Evolutionary conservation across 1,139 yeast genomes (phyloP), one percentile per base, ranked within the genome.

Genomic region (Blastobotrys elegans): DNA sequence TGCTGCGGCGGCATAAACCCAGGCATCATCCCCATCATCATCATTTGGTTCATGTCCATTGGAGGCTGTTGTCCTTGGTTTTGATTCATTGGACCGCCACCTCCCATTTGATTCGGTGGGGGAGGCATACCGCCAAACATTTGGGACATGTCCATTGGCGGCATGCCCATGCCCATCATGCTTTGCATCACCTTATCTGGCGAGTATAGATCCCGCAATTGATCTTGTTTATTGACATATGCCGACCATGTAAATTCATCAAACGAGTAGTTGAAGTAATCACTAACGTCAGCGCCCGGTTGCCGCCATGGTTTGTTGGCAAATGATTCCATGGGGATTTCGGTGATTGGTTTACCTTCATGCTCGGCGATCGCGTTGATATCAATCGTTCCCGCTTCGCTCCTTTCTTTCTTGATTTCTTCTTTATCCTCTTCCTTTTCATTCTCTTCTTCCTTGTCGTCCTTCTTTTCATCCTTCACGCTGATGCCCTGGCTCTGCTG

Each of bases 291-390:
- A 2, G 96, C 96, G 44, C 97, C 97, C 0, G 97, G 97, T 55
- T 86, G 83, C 61, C 98, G 77, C 99, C 99, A 92, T 2, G 98
- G 98, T 68, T 94, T 94, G 54, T 88, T 95, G 55, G 87, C 89
- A 41, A 90, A 70, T 44, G 82, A 84, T 54, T 86, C 95, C 17
- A 90, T 74, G 55, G 87, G 84, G n/a, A 90, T 74, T 56, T 84
- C 83, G 0, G 95, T 86, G 45, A 94, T 72, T 2, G 95, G 95
- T 56, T 80, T 77, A 3, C 96, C 97, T 48, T 90, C 85, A 55
- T 76, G 79, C 52, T 80, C 81, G 0, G 94, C 97, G 16, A 86
- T 84, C 20, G 80, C 80, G 57, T 88, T 80, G 11, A 92, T 73
- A 59, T 90, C 95, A 18, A 92, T 72, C 72, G 72, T 55, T 65